phyloP scores from a whole-genome alignment of 192 early-diverging fungal genomes.

The Backusella morwellensis region DNA sequence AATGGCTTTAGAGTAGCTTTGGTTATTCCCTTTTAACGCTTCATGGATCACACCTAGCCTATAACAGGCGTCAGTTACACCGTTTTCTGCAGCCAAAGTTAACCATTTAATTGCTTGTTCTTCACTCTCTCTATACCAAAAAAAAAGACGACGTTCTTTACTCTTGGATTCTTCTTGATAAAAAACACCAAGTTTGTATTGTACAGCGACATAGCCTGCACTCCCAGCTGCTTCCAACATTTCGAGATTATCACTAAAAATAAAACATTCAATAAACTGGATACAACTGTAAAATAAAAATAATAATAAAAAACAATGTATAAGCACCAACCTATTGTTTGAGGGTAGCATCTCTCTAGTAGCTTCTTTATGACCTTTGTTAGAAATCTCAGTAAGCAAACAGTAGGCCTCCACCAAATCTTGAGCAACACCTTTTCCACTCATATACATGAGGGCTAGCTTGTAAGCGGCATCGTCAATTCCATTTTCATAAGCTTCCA shows the following conservation, averaged over 20 bases:
- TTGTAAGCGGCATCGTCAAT: not conserved
- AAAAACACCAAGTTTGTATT: not conserved
- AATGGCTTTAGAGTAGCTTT: not conserved
- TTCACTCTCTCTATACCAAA: no score
- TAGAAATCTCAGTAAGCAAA: no score
- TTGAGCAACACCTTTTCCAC: no score
- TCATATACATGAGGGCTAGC: not conserved
- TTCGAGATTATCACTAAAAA: not conserved
- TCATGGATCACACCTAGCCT: not conserved
- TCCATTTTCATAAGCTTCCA: not conserved
- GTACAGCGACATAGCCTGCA: not conserved
- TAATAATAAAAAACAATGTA: not conserved
- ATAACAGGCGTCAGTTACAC: not conserved
- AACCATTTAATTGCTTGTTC: not conserved
- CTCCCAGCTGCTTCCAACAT: not conserved
- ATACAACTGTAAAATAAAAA: not conserved
- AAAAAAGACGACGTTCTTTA: no score
- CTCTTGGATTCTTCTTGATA: no score
- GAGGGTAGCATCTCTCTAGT: no score
- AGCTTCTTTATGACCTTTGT: not conserved
- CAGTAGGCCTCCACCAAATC: no score
- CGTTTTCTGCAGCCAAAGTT: not conserved
- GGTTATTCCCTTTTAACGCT: not conserved
- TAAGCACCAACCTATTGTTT: not conserved
- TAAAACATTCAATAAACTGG: not conserved